Evolutionary conservation across 2,329 filamentous ascomycete genomes (phyloP), one percentile per base, ranked within the genome.

Genomic region (Aspergillus sp.): DNA sequence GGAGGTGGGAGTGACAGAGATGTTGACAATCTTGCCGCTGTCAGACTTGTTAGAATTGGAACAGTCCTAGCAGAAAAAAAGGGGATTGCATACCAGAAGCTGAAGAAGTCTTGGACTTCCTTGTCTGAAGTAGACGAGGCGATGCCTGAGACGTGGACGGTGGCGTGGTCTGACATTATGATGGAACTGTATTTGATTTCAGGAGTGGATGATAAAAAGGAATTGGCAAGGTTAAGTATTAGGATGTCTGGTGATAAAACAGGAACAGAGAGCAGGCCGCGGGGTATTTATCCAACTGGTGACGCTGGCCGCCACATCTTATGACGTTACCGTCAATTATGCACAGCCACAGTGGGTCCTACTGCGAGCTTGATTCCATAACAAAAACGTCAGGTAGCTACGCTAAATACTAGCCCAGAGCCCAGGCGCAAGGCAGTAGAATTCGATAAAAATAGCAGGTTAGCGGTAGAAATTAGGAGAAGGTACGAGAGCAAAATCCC

Each of bases 31-130:
- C 83, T 97, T 98, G 75, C 95, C 95, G 74, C 91, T 95, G 72
- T 47, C 52, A 9, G 21, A 45, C n/a, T 58, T 51, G 43, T 49
- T 21, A 33, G 33, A 46, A 19, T 6, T 37, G 35, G 23, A 31
- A 31, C 24, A 31, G 6, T 17, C 17, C 45, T 45, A 19, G 33
- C 19, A 39, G 41, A 8, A 11, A 45, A 37, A 41, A 17, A 15
- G 45, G 24, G 40, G 31, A 17, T 17, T 19, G 37, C 85, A 74
- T 83, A 93, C 91, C 85, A 88, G 77, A 98, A 98, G 82, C 90
- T 95, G 83, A 99, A 99, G 84, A 99, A 99, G 73, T 96, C 93
- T 72, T 86, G 87, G 69, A 99, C 87, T 78, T 98, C 92, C 79
- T 93, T 89, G 78, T 99, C 92, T 66, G 85, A 86, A 57, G 93